Base-by-base conservation (phyloP, 306 rosid genomes). In the Glycyrrhiza uralensis region DNA sequence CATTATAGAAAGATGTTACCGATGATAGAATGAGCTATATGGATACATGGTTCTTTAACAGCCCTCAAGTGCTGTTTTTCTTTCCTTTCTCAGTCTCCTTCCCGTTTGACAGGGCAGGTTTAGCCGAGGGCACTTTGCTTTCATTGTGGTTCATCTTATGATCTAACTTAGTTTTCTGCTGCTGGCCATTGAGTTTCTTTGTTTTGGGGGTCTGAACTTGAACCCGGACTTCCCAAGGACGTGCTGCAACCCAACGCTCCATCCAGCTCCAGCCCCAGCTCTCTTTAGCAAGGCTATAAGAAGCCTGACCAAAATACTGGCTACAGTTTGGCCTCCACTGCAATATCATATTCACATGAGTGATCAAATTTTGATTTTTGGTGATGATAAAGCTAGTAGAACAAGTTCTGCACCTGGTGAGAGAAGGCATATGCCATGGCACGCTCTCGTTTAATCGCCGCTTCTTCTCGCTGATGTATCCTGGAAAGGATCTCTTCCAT, bases 261-360 rank as follows among this genome's bases (percentile, higher is more conserved):
- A 33, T 80, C 97, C 95, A 91, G 79, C 96, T 89, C 97, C 97
- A 92, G 46, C 97, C 96, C 93, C 93, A 92, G 59, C 83, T 87
- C 56, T 82, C 93, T 60, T 81, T 89, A 14, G 90, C 87, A 36
- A 87, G 82, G 67, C 81, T 66, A 50, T 71, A 80, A 17, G 92
- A 83, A 70, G 90, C 88, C 45, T 86, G 93, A 6, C 90, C 91
- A 30, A 89, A 78, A 72, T 82, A 82, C 47, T 87, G 90, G 77
- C 84, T 91, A 24, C 93, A 84, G 66, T 92, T 87, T 58, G 93
- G 93, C 58, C 93, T 87, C 97, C 93, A 89, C 93, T 92, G 86
- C 87, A 84, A 28, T 41, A 51, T 44, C 51, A 66, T 33, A 10
- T 66, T 72, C 47, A 59, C 51, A 41, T 60, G 66, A 58, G 26